Percentiles rank a stretch among this genome's conserved stretches.
These are phyloP conservation scores for Aspergillus eucalypticola DNA, from an alignment of 2,329 filamentous ascomycete genomes.

Conservation along the genomic window DNA sequence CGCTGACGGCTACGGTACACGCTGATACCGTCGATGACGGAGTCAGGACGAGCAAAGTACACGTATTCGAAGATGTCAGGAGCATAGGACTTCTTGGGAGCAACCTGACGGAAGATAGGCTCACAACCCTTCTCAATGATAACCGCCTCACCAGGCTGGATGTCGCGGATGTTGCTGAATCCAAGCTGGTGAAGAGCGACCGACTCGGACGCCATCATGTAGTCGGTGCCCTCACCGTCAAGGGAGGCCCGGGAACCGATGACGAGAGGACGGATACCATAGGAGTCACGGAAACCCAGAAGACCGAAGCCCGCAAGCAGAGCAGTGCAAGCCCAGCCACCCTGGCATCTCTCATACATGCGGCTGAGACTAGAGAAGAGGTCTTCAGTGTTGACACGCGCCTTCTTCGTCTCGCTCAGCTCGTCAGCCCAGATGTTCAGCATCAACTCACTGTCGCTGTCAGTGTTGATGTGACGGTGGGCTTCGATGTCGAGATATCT, in stretches of 20 bases:
- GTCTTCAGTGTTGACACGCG: conserved; percentile 75
- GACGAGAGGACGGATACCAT: conserved; percentile 80
- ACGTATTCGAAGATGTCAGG: conserved; percentile 88
- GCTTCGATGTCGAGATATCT: conserved; percentile 74
- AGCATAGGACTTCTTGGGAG: conserved; percentile 67
- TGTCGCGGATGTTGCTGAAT: conserved; percentile 73
- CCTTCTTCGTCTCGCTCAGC: conserved; percentile 76
- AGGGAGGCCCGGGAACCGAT: conserved; percentile 71
- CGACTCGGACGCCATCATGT: conserved; percentile 89
- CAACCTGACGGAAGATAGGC: conserved; percentile 75
- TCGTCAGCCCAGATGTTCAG: conserved; percentile 86
- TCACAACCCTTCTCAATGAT: conserved; percentile 76
- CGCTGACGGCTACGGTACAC: conserved; percentile 80
- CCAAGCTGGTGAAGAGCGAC: conserved; percentile 80
- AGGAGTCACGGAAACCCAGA: conserved; percentile 74
- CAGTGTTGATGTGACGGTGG: conserved; percentile 85
- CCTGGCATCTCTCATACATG: conserved; percentile 72
- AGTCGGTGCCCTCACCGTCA: conserved; percentile 69
- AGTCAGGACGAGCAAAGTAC: conserved; percentile 83
- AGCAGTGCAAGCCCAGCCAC: conserved; percentile 76
- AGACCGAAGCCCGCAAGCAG: conserved; percentile 83
- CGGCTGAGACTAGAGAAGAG: conserved; percentile 70
- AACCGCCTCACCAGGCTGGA: conserved; percentile 80
- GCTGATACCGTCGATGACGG: conserved; percentile 81
- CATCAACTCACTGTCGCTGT: conserved; percentile 84